Conservation (phyloP, 768 basidiomycete species). For the Tricholoma matsutake region DNA sequence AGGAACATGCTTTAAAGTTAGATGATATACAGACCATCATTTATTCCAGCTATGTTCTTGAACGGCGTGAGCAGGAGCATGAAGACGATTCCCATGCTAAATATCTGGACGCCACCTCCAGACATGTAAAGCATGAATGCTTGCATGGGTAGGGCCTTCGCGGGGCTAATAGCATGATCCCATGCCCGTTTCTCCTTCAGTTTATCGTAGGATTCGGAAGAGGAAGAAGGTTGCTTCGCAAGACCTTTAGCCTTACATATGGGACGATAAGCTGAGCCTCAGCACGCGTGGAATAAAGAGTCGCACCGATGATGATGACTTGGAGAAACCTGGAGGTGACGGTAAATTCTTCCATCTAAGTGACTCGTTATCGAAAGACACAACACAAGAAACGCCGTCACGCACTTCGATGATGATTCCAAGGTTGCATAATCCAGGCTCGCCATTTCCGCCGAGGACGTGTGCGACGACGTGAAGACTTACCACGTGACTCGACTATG, state of each 20-base stretch:
- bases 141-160: conserved; percentile 94
- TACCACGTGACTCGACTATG: neutral
- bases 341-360: conserved; percentile 61
- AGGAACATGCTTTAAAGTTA: neutral
- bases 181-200: conserved; percentile 81
- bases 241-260: conserved; percentile 38
- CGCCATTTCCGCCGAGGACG: conserved; percentile 1
- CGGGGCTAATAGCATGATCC: conserved; percentile 81
- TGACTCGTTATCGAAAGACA: neutral
- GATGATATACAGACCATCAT: conserved; percentile 56
- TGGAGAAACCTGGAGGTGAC: conserved; percentile 67
- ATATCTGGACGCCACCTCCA: conserved; percentile 92
- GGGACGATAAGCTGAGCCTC: neutral
- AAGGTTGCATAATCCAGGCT: conserved; percentile 39
- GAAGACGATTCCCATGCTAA: conserved; percentile 94
- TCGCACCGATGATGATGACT: conserved; percentile 38
- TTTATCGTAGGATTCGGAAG: conserved; percentile 53
- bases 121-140: conserved; percentile 99
- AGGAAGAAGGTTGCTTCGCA: conserved; percentile 30
- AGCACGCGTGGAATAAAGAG: neutral
- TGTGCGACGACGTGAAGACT: neutral
- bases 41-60: conserved; percentile 77
- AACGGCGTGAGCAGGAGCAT: conserved; percentile 88
- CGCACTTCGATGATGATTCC: conserved; percentile 38
- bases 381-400: neutral